Percentiles rank a stretch among this genome's conserved stretches.
Evolutionary conservation across 371 early-diverging fungal species (phyloP).

Genomic region (Choanephora cucurbitarum): DNA sequence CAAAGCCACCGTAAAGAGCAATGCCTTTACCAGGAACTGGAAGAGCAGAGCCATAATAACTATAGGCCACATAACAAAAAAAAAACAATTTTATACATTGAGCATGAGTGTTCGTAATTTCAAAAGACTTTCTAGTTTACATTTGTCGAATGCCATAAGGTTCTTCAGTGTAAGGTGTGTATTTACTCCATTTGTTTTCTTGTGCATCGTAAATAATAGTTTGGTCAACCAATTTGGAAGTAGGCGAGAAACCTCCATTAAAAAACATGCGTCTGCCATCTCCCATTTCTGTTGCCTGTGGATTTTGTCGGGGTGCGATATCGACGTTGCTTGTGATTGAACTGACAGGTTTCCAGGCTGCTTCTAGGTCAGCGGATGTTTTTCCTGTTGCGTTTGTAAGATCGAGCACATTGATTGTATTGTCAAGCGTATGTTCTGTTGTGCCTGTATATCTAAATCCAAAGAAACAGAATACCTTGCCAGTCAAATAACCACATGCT

Average conservation of each 20-base stretch:
- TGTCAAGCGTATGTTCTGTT: neutral
- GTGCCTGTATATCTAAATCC: neutral
- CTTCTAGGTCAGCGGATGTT: neutral
- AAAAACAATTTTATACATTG: too few species aligned
- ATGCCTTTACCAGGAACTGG: conserved; percentile 7
- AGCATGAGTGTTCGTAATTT: too few species aligned
- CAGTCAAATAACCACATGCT: conserved; percentile 4
- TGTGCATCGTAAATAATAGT: conserved; percentile 1
- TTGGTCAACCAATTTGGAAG: neutral
- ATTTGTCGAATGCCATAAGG: conserved; percentile 11
- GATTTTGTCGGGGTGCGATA: neutral
- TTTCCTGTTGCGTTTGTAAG: conserved; percentile 3
- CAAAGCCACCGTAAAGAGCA: conserved; percentile 9
- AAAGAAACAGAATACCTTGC: conserved; percentile 5
- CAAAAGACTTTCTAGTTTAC: neutral
- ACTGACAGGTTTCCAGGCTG: neutral
- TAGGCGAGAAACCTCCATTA: neutral
- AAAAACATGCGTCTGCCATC: neutral
- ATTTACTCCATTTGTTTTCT: neutral
- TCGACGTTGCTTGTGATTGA: conserved; percentile 1
- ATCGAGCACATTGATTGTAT: conserved; percentile 5
- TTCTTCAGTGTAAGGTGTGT: neutral
- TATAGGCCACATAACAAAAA: neutral
- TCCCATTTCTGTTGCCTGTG: neutral
- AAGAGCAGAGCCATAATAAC: conserved; percentile 5